Evolutionary conservation across 352 stramenopile genomes (phyloP).

Genomic region (Globisporangium nunn): DNA sequence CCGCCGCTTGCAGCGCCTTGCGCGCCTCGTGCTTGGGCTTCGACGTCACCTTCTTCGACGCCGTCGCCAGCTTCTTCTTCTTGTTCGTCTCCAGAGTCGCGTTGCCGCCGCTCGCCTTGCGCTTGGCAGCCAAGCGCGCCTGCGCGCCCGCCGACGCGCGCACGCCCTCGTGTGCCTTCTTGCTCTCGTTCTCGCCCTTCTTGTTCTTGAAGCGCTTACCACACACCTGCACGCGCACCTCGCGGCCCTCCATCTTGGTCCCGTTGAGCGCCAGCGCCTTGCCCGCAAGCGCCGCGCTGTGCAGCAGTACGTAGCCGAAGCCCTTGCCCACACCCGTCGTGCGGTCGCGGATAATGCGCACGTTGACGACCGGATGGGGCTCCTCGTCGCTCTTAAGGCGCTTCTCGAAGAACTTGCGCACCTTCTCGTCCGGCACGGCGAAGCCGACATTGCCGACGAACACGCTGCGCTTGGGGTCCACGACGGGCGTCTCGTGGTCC

Average conservation of each 20-base stretch:
- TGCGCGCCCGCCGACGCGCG: conserved; percentile 44
- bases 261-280: conserved; percentile 65
- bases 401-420: conserved; percentile 67
- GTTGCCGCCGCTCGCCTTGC: conserved; percentile 10
- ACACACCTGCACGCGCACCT: conserved; percentile 72
- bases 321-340: conserved; percentile 88
- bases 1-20: conserved; percentile 29
- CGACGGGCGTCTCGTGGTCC: conserved; percentile 46
- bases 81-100: conserved; percentile 9
- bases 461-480: conserved; percentile 79
- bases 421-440: conserved; percentile 70
- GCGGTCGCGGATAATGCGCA: conserved; percentile 87
- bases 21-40: conserved; percentile 57
- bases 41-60: conserved; percentile 29
- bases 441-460: conserved; percentile 91
- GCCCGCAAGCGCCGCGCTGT: conserved; percentile 46
- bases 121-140: conserved; percentile 60
- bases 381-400: conserved; percentile 64
- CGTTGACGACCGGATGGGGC: conserved; percentile 65
- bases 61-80: conserved; percentile 14
- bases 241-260: conserved; percentile 59
- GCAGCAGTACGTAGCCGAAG: conserved; percentile 88
- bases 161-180: conserved; percentile 48
- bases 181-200: conserved; percentile 35
- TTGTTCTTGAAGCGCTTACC: conserved; percentile 84